Conservation (phyloP, 108 stramenopile species). For the Pseudonitzschia delicatissima region DNA sequence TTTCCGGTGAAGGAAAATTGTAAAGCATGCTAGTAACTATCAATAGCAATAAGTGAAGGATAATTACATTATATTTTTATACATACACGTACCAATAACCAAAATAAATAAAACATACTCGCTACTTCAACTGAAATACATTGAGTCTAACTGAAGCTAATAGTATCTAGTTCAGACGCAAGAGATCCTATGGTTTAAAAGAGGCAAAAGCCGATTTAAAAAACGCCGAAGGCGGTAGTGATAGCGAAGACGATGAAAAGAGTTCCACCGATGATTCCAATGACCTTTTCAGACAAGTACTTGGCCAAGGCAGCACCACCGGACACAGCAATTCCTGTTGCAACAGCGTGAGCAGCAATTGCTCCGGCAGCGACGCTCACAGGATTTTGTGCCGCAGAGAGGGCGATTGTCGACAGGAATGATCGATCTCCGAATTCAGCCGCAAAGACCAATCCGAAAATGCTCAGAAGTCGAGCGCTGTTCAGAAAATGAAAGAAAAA, state of each 20-base stretch:
- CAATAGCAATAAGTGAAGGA: no score
- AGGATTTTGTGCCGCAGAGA: slow-evolving; percentile 96
- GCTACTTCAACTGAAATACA: background rate
- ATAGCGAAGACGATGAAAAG: slow-evolving; percentile 91
- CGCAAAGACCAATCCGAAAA: slow-evolving; percentile 89
- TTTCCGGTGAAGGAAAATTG: no score
- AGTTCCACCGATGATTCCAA: slow-evolving; percentile 87
- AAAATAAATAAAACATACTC: background rate
- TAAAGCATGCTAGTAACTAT: no score
- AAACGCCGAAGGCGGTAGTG: slow-evolving; percentile 83
- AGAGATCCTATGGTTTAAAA: no score
- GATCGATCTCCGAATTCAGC: slow-evolving; percentile 94
- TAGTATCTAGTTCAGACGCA: no score
- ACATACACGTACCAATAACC: no score
- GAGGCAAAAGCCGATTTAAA: no score
- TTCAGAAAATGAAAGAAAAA: background rate
- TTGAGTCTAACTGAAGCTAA: background rate
- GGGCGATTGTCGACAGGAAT: slow-evolving; percentile 97
- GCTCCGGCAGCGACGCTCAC: slow-evolving; percentile 91
- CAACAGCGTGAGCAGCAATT: slow-evolving; percentile 89
- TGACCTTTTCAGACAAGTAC: slow-evolving; percentile 90
- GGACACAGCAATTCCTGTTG: slow-evolving; percentile 89
- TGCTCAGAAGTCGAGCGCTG: slow-evolving; percentile 69
- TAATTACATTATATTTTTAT: no score
- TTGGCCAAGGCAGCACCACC: slow-evolving; percentile 82